Evolutionary conservation across 345 rosid species (phyloP).

Genomic region (Gossypium rotundifolium): DNA sequence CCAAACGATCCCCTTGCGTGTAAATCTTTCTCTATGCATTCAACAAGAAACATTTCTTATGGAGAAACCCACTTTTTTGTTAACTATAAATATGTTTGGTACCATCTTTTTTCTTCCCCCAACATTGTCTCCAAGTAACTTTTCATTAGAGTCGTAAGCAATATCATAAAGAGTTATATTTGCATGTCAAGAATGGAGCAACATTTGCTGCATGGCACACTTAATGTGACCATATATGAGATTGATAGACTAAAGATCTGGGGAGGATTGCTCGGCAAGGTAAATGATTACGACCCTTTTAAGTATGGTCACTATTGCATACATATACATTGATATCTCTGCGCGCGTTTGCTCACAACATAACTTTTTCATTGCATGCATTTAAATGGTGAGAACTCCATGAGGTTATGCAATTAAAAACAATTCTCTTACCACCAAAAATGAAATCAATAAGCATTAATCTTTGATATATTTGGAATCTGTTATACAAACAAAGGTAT

Average conservation of each 20-base stretch:
- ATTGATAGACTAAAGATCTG: background rate
- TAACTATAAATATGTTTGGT: background rate
- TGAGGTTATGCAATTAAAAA: too few relatives aligned
- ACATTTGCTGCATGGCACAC: conserved; percentile 12
- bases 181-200: conserved; percentile 7
- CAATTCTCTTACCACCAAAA: too few relatives aligned
- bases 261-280: background rate
- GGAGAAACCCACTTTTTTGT: background rate
- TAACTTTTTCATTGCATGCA: background rate
- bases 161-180: background rate
- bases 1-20: background rate
- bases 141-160: background rate
- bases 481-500: too few relatives aligned
- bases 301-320: background rate
- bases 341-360: background rate
- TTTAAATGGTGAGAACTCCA: too few relatives aligned
- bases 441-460: too few relatives aligned
- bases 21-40: background rate
- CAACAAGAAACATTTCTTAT: background rate
- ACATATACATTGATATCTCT: background rate
- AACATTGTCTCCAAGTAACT: background rate
- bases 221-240: conserved; percentile 1
- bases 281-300: background rate
- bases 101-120: background rate
- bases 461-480: too few relatives aligned